Evolutionary conservation across 2,329 filamentous ascomycete genomes (phyloP), one percentile per base, ranked within the genome.

Genomic region (Dactylellina leptospora): DNA sequence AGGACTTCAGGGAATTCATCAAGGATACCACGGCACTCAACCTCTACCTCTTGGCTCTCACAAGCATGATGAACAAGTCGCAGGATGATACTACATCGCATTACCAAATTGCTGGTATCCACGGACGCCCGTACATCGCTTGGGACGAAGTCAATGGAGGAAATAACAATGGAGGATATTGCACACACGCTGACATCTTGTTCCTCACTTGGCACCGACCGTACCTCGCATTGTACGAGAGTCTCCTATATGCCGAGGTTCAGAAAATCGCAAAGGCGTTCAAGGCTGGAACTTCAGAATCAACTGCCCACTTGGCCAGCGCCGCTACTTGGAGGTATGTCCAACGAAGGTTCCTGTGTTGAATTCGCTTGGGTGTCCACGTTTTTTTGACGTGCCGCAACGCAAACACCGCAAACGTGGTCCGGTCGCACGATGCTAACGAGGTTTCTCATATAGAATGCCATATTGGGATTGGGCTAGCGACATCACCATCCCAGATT

Each of bases 141-240:
- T 73, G 69, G 69, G 69, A 73, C 25, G 48, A 33, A 20, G 68
- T 72, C 20, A 42, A 13, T 9, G 68, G 68, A 36, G 68, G 68
- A 45, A 64, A 72, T 47, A 71, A 71, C 44, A 40, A 55, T 47
- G 68, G 68, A 40, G 68, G 91, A 54, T 96, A 93, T 78, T 96
- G 92, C 79, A 86, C 86, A 11, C 92, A 96, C 80, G 85, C 83
- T 28, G 90, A 89, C 1, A 86, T 88, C 45, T 81, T 95, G 18
- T 95, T 96, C 78, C 86, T 89, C 42, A 85, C 88, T 38, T 96
- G 92, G 92, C 92, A 96, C 82, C 86, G 92, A 55, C 90, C 91
- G 0, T 96, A 93, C 79, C 82, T 95, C 63, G 82, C 85, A 4
- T 80, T 89, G 8, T 73, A 73, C 42, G 69, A 73, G 38, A 48